These are phyloP conservation scores for Cutaneotrichosporon mucoides DNA, from an alignment of 1,284 basidiomycete genomes.

Conservation along the genomic window DNA sequence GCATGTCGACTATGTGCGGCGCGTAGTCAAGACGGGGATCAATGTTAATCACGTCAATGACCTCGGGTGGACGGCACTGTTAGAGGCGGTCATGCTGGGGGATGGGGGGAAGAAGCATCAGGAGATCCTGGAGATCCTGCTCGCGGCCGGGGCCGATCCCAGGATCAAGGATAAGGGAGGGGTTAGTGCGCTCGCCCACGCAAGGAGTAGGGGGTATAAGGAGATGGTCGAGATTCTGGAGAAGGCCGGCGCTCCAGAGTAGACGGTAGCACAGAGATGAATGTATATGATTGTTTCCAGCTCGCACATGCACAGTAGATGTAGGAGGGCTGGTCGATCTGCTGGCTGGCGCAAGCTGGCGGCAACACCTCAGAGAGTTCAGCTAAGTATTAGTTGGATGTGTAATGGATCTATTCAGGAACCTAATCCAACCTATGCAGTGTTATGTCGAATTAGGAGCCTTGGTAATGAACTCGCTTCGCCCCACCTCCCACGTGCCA, in stretches of 20 bases:
- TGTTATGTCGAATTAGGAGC: no score
- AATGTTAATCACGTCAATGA: constrained; percentile 15
- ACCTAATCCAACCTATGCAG: no score
- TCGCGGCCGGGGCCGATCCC: constrained; percentile 3
- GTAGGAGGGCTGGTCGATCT: no score
- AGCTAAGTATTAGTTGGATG: no score
- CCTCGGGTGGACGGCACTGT: constrained; percentile 14
- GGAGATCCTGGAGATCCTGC: constrained; percentile 8
- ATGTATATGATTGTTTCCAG: no score
- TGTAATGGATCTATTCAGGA: no score
- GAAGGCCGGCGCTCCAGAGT: background rate
- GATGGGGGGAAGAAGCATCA: constrained; percentile 4
- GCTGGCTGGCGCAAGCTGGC: no score
- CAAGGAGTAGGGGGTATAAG: background rate
- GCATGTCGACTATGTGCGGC: constrained; percentile 12
- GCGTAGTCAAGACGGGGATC: constrained; percentile 6
- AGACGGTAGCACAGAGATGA: background rate
- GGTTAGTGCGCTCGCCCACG: constrained; percentile 10
- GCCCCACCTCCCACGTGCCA: no score
- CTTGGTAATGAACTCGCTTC: no score
- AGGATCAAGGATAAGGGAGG: constrained; percentile 10
- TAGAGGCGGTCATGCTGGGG: constrained; percentile 14
- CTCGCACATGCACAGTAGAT: no score
- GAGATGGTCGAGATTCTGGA: background rate
- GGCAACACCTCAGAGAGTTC: no score